Evolutionary conservation across 257 asterid genomes (phyloP).

Genomic region (Cruciata laevipes): DNA sequence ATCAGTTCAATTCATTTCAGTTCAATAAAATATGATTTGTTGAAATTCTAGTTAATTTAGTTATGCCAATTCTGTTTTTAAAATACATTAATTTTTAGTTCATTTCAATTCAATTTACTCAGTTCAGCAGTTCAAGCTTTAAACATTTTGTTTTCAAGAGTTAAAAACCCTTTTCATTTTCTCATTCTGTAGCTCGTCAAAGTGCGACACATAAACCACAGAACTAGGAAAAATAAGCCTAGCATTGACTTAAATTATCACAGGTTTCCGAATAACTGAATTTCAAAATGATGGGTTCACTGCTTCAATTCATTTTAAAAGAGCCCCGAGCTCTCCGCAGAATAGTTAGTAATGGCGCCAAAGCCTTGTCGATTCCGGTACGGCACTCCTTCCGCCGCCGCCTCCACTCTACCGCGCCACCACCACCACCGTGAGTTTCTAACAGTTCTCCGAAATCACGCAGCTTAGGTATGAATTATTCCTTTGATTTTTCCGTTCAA

Average conservation of each 20-base stretch:
- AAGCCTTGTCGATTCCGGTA: slow-evolving; percentile 4
- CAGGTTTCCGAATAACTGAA: not conserved
- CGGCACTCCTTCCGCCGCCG: slow-evolving; percentile 1
- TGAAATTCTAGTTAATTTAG: too few species aligned
- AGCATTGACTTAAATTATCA: too few species aligned
- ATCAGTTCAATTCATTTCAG: too few species aligned
- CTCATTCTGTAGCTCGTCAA: not conserved
- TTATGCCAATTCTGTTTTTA: too few species aligned
- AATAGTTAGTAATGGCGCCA: not conserved
- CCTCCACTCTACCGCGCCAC: slow-evolving; percentile 4
- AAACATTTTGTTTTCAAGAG: too few species aligned
- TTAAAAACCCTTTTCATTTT: not conserved
- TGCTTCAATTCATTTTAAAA: slow-evolving; percentile 12
- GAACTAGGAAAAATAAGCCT: too few species aligned
- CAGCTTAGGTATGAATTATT: not conserved
- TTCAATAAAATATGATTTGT: too few species aligned
- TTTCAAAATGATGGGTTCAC: slow-evolving; percentile 14
- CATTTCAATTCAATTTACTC: too few species aligned
- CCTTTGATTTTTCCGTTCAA: slow-evolving; percentile 1
- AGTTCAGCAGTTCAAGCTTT: too few species aligned
- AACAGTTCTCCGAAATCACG: not conserved
- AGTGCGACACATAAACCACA: not conserved
- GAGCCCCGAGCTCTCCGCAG: not conserved
- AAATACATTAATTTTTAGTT: too few species aligned
- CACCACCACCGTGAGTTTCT: slow-evolving; percentile 15